Evolutionary conservation across 1,284 basidiomycete genomes (phyloP), one percentile per base, ranked within the genome.

Genomic region (Apiotrichum veenhuisii): DNA sequence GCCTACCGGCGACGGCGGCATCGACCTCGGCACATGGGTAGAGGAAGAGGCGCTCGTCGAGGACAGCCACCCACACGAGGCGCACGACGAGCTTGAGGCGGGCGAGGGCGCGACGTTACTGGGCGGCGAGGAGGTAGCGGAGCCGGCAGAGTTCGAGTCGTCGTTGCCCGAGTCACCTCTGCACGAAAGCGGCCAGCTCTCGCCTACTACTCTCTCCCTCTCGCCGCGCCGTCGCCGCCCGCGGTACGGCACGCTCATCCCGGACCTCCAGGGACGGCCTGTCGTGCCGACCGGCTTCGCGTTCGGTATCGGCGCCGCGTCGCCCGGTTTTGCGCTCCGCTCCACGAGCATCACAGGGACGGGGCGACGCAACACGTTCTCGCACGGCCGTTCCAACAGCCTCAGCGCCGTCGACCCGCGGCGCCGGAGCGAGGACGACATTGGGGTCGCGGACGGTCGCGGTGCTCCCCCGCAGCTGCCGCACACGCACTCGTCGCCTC

Each of bases 11-110:
- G 61, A 72, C 50, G 71, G 73, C 18, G 75, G 72, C 4, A 73
- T 78, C 23, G 76, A 77, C 25, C 66, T 78, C 9, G 76, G 76
- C 20, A 74, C 73, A 9, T 78, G 77, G 77, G 72, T 71, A 1
- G 77, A 77, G 51, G 72, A 73, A 37, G 69, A 70, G 40, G 50
- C 38, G 58, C 34, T 36, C 17, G 42, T 46, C 23, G 55, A 58
- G 33, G 59, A 58, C 23, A 46, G 55, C 37, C 66, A 58, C 20
- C 46, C 55, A 27, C 66, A 63, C 40, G 60, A 62, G 26, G 63
- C 63, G 10, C 52, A 64, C n/a, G 67, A 68, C 44, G 56, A 60
- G 41, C 59, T 55, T 20, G 66, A 68, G 51, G 57, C 57, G 14
- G 64, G 59, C n/a, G 58, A 63, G 47, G 59, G 64, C 17, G 60